phyloP scores from a whole-genome alignment of 2,329 filamentous ascomycete species.

The Didymellaceae sp. region DNA sequence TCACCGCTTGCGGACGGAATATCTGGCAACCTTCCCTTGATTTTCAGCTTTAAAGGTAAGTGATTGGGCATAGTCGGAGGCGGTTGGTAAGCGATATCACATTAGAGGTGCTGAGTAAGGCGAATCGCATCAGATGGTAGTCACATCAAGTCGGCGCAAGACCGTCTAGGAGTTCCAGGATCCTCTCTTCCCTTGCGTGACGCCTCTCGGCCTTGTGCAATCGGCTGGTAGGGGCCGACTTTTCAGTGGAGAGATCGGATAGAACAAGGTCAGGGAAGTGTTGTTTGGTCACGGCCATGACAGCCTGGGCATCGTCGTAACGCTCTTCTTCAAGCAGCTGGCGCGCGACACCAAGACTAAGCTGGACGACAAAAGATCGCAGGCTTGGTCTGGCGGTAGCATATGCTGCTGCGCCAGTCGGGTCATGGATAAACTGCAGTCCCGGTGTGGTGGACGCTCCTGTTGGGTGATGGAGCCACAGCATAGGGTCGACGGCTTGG shows the following conservation, averaged over 20 bases:
- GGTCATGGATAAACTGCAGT: slow-evolving; percentile 34
- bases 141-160: slow-evolving; percentile 28
- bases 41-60: too few relatives aligned
- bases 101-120: not conserved
- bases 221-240: not conserved
- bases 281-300: slow-evolving; percentile 39
- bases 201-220: slow-evolving; percentile 7
- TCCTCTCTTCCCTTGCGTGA: slow-evolving; percentile 24
- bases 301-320: slow-evolving; percentile 36
- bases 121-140: not conserved
- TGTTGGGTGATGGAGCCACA: slow-evolving; percentile 42
- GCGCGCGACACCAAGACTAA: slow-evolving; percentile 41
- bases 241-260: slow-evolving; percentile 13
- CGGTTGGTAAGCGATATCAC: not conserved
- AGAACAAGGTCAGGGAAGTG: slow-evolving; percentile 43
- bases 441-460: slow-evolving; percentile 26
- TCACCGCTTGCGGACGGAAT: too few relatives aligned
- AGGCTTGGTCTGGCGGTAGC: slow-evolving; percentile 14
- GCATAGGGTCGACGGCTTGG: slow-evolving; percentile 32
- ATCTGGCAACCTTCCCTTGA: too few relatives aligned
- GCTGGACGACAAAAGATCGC: slow-evolving; percentile 36
- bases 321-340: slow-evolving; percentile 38
- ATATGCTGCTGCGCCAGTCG: slow-evolving; percentile 24
- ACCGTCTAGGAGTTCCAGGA: slow-evolving; percentile 36
- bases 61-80: not conserved